Percentiles rank a stretch among this genome's conserved stretches.
Conservation (phyloP, 306 rosid species). For the Dicorynia guianensis region DNA sequence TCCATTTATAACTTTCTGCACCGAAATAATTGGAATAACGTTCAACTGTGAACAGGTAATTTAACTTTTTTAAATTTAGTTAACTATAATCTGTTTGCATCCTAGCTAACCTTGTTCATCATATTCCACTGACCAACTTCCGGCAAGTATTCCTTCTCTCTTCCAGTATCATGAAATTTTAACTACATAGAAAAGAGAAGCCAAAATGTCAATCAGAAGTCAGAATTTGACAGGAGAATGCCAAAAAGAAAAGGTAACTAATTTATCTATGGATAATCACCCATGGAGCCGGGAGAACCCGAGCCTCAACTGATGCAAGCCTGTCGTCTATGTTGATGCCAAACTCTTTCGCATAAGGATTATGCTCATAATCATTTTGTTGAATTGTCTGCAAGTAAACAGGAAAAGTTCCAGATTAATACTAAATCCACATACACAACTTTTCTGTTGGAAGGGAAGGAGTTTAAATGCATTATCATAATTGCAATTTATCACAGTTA, state of each 20-base stretch:
- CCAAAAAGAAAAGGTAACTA: neutral
- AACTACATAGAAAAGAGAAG: constrained; percentile 36
- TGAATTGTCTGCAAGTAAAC: constrained; percentile 45
- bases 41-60: neutral
- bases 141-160: constrained; percentile 55
- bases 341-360: constrained; percentile 54
- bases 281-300: constrained; percentile 67
- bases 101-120: constrained; percentile 55
- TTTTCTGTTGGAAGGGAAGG: neutral
- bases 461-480: neutral
- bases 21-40: constrained; percentile 15
- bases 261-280: constrained; percentile 35
- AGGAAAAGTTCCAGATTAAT: constrained; percentile 23
- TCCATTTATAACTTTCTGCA: constrained; percentile 68
- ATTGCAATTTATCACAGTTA: neutral
- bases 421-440: neutral
- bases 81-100: neutral
- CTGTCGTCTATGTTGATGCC: constrained; percentile 52
- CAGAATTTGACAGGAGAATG: neutral
- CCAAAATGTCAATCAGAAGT: constrained; percentile 9
- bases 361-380: constrained; percentile 48
- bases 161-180: constrained; percentile 55
- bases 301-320: constrained; percentile 54
- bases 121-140: constrained; percentile 65
- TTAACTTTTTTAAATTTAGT: neutral